Evolutionary conservation across 1,284 basidiomycete genomes (phyloP), one percentile per base, ranked within the genome.

Genomic region (Tylopilus sp.): DNA sequence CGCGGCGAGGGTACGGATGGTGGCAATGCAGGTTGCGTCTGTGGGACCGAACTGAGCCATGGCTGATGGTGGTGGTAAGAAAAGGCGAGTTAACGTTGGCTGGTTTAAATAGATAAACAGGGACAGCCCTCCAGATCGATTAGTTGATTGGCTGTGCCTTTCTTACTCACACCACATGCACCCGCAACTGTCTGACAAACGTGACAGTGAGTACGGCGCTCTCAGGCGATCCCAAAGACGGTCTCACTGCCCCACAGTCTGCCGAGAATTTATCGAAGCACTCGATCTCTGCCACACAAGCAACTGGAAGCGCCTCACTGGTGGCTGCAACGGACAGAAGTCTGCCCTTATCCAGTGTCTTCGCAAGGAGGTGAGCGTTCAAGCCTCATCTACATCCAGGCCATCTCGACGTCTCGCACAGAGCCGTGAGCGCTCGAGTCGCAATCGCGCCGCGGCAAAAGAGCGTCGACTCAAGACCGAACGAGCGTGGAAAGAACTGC

Each of bases 311-410:
- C 78, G 78, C 56, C 76, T 83, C 56, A 78, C 81, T 3, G 85
- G 85, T 17, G 77, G 74, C 24, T 93, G 91, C 67, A 93, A 93
- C 63, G 70, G 68, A 46, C 75, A 79, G 45, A 91, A 91, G 69
- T 70, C 78, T 45, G 77, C 81, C 44, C 72, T 93, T 59, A 88
- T 86, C 59, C 70, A 76, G 58, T 93, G 90, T 72, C 73, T 93
- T 43, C 77, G 83, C 48, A 71, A 79, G 69, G 89, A 92, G 80
- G 90, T 90, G 63, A 59, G 75, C 40, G 2, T 20, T 12, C 26
- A n/a, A 17, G 21, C 1, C 21, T 29, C 36, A 31, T 36, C 17
- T 31, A 11, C 20, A 14, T 24, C 8, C 20, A 10, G 21, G 15
- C 4, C 34, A 29, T 51, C 38, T 34, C 51, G 44, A 52, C 33